Evolutionary conservation across 257 asterid species (phyloP), one percentile per base, ranked within the genome.

Genomic region (Scutellaria barbata): DNA sequence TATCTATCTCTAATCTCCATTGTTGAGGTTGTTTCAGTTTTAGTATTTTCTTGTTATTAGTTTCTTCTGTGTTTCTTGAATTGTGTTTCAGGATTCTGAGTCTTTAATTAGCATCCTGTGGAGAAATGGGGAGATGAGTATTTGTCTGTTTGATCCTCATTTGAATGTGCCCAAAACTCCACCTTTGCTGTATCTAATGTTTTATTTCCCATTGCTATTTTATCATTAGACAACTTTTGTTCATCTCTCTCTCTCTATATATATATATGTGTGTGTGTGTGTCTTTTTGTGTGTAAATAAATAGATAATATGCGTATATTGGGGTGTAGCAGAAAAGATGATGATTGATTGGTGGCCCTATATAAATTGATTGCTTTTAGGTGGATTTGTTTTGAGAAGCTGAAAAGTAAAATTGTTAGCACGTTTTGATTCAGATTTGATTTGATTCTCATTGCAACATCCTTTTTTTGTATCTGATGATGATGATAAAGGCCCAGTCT

Each of bases 41-140:
- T 25, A 53, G 60, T 53, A 0, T 9, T 14, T 17, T 30, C 35
- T 22, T 16, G 11, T 25, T 22, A 20, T 16, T 3, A 14, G 2
- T 50, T 50, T 14, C 17, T 63, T 63, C 50, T 51, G 57, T 51
- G 33, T 16, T 51, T 51, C 2, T 51, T 30, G 25, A 51, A 20
- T 51, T 51, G 66, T 48, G 46, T 69, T 52, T 48, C 46, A 22
- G 25, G 25, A 22, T 22, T 22, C 25, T 22, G 5, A 30, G 35
- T 2, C 35, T 30, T 30, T 30, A 22, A 22, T 22, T 22, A 30
- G 35, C 35, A 30, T 30, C 35, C 35, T 30, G 71, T 50, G 68
- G 73, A 76, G 76, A 55, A 47, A 53, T 63, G 63, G 68, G 62
- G 18, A 46, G 37, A 11, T 52, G 63, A 35, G 76, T 54, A 18